Base-by-base conservation (phyloP, 2,329 filamentous ascomycete species). In the Fusarium albosuccineum region DNA sequence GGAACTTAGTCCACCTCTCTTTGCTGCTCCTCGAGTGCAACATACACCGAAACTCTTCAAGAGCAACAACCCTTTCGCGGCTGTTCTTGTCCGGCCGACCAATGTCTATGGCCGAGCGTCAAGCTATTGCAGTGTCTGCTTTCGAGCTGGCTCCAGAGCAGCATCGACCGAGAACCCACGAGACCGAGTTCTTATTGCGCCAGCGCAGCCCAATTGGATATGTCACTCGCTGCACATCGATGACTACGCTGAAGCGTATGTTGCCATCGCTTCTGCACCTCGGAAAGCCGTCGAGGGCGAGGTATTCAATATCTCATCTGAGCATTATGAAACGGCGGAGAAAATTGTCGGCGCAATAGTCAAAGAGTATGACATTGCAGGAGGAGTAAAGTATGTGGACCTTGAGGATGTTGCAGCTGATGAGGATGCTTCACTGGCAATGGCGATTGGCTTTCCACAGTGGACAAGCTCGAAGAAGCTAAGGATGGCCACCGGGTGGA, bases 371-470 rank as follows among this genome's bases (percentile, higher is more conserved):
- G 48, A n/a, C 14, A 29, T 51, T 7, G 16, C 26, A 11, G 48
- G 33, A 9, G 33, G 48, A 36, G 48, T 51, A 9, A 51, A 51
- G 27, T 51, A 51, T 39, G 48, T 51, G 11, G n/a, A 51, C 16
- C 48, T 39, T 17, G n/a, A 39, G 36, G 48, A 51, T 29, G 34
- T 51, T 26, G 48, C n/a, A 37, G 16, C 34, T 2, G 33, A 36
- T 13, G 48, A 51, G 33, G 33, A 39, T 39, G 27, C 48, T 34
- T 51, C 48, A 13, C 48, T 51, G 33, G 48, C 48, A 36, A 51
- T 51, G 48, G 48, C 37, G 4, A 29, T 51, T 30, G 48, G 48
- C 34, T 51, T 51, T 39, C 33, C 48, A 22, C 48, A 51, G 36
- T 51, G 48, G 48, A 39, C 33, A 39, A 26, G 48, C 14, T 39